Evolutionary conservation across 257 asterid species (phyloP), one percentile per base, ranked within the genome.

Genomic region (Solanum sitiens): DNA sequence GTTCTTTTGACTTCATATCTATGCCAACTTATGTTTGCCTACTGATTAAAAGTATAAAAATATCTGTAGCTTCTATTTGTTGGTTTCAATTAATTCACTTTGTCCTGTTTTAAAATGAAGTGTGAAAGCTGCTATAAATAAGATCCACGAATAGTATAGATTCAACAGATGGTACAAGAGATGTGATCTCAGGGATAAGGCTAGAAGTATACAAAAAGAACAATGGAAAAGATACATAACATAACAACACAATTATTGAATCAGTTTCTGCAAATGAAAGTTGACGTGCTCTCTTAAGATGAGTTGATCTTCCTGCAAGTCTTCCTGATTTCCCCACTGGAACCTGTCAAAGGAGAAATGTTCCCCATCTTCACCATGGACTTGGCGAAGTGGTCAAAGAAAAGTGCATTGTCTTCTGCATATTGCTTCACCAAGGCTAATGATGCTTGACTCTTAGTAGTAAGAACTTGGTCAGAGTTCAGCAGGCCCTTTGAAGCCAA

Each of bases 311-410:
- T 95, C 88, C 98, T 94, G 95, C 99, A 96, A 63, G 88, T 88
- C 86, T 89, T 94, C 84, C 99, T 89, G 85, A 96, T 90, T 88
- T 96, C 98, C 70, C 99, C 98, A 83, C 86, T 93, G 39, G 33
- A 73, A 10, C 99, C 98, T 6, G 98, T 96, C 94, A 93, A 92
- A 1, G 99, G 99, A 35, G 98, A 91, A 74, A 96, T 93, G 79
- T 95, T 95, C 10, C 96, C 97, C 98, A 96, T 95, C 90, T 95
- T 96, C 9, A 95, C 87, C 95, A 96, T 96, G 14, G 99, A 95
- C 84, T 88, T 87, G 3, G 98, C 96, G 76, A 96, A 96, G 76
- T 95, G 99, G 86, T 95, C 75, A 42, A 96, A 94, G 96, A 96
- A 96, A 74, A 91, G 89, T 56, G 89, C 91, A 20, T 92, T 91